Evolutionary conservation across 225 moss, liverwort and hornwort species (phyloP).

Genomic region (Marchantia paleacea): DNA sequence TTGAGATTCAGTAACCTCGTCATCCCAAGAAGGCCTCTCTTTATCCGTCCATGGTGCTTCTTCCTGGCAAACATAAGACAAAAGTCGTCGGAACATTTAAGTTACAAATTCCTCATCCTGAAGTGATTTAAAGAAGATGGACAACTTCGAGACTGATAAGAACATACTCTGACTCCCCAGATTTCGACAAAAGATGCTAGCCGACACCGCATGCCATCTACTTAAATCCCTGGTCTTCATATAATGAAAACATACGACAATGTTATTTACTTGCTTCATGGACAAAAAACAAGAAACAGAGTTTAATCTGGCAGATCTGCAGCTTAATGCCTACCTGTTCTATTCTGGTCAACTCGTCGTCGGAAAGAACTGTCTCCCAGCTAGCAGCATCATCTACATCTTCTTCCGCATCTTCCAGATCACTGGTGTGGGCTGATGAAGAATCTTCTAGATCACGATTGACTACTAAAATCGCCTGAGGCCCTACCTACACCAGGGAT

Average conservation of each 20-base stretch:
- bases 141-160: not conserved
- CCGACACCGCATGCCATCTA: not conserved
- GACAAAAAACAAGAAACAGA: too few species aligned
- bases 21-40: conserved; percentile 40
- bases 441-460: conserved; percentile 84
- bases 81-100: not conserved
- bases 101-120: not conserved
- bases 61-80: conserved; percentile 44
- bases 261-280: too few species aligned
- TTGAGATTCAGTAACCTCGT: conserved; percentile 22
- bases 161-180: too few species aligned
- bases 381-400: conserved; percentile 81
- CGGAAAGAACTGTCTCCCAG: conserved; percentile 84
- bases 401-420: conserved; percentile 70
- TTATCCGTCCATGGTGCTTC: conserved; percentile 33
- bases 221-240: too few species aligned
- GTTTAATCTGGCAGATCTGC: not conserved
- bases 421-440: conserved; percentile 81
- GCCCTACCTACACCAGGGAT: conserved; percentile 62
- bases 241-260: too few species aligned
- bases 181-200: not conserved
- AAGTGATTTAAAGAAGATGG: not conserved
- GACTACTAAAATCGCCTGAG: conserved; percentile 79
- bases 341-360: conserved; percentile 53
- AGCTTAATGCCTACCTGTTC: conserved; percentile 39